Evolutionary conservation across 2,329 filamentous ascomycete genomes (phyloP).

Genomic region (Fusarium xyrophilum): DNA sequence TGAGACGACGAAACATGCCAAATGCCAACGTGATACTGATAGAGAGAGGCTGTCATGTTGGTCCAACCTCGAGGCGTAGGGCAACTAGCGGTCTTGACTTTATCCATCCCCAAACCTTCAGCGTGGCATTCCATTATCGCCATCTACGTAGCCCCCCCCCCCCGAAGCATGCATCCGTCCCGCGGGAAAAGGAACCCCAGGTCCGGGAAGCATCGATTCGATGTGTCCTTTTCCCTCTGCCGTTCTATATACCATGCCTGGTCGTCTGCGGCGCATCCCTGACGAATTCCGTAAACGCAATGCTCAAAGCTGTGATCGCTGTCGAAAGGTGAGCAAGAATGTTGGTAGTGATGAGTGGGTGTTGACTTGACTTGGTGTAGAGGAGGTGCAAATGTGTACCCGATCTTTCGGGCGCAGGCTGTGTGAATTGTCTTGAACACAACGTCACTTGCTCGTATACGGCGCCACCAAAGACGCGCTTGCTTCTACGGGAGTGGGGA

Average conservation of each 20-base stretch:
- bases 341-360: neutral
- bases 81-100: neutral
- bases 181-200: neutral
- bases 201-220: slow-evolving; percentile 28
- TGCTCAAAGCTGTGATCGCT: slow-evolving; percentile 48
- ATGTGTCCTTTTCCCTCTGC: slow-evolving; percentile 11
- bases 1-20: slow-evolving; percentile 1
- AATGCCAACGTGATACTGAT: neutral
- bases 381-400: slow-evolving; percentile 47
- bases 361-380: neutral
- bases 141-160: slow-evolving; percentile 6
- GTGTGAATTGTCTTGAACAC: slow-evolving; percentile 46
- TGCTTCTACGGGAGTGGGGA: slow-evolving; percentile 49
- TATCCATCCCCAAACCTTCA: slow-evolving; percentile 1
- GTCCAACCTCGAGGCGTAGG: neutral
- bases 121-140: slow-evolving; percentile 5
- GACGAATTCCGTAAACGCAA: slow-evolving; percentile 47
- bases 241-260: slow-evolving; percentile 4
- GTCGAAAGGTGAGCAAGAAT: slow-evolving; percentile 42
- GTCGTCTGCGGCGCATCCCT: slow-evolving; percentile 45
- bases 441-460: slow-evolving; percentile 46
- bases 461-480: slow-evolving; percentile 46
- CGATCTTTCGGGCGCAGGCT: slow-evolving; percentile 41
- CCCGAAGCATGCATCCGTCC: slow-evolving; percentile 32
- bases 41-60: neutral